Conservation (phyloP, 805 yeast genomes). For the Hanseniaspora nectarophila region DNA sequence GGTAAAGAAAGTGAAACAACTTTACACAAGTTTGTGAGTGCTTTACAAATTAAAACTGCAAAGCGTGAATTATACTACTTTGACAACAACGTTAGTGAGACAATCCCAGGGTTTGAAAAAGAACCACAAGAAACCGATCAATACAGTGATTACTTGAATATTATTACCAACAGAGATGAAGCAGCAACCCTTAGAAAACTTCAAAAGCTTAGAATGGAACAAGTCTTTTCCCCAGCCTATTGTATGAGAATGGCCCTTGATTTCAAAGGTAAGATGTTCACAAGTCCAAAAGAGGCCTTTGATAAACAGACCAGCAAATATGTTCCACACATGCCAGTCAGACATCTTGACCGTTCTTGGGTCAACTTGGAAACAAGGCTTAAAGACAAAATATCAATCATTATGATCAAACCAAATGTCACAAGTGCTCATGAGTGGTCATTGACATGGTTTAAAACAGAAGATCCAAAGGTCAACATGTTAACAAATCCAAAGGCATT, state of each 20-base stretch:
- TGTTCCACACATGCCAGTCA: constrained; percentile 58
- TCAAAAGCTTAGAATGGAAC: constrained; percentile 47
- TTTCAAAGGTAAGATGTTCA: constrained; percentile 75
- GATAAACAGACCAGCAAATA: constrained; percentile 57
- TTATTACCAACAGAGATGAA: constrained; percentile 38
- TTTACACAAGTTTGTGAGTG: not conserved
- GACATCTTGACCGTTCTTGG: not conserved
- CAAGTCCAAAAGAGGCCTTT: constrained; percentile 72
- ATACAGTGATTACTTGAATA: constrained; percentile 35
- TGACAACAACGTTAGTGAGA: constrained; percentile 1
- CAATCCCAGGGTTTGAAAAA: constrained; percentile 28
- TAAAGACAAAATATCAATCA: constrained; percentile 25
- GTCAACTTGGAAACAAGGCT: constrained; percentile 24
- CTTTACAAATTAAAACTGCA: constrained; percentile 5
- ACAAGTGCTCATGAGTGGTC: constrained; percentile 18
- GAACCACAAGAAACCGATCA: constrained; percentile 28
- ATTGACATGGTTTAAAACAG: constrained; percentile 15
- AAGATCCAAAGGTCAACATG: not conserved
- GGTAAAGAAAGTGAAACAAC: not conserved
- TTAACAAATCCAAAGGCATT: not conserved
- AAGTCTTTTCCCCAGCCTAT: constrained; percentile 56
- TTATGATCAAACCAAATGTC: constrained; percentile 15
- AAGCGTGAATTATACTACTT: constrained; percentile 7
- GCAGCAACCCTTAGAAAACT: constrained; percentile 39
- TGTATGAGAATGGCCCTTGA: constrained; percentile 53